These are phyloP conservation scores for Pterula multifida DNA, from an alignment of 1,284 basidiomycete species.

Conservation along the genomic window DNA sequence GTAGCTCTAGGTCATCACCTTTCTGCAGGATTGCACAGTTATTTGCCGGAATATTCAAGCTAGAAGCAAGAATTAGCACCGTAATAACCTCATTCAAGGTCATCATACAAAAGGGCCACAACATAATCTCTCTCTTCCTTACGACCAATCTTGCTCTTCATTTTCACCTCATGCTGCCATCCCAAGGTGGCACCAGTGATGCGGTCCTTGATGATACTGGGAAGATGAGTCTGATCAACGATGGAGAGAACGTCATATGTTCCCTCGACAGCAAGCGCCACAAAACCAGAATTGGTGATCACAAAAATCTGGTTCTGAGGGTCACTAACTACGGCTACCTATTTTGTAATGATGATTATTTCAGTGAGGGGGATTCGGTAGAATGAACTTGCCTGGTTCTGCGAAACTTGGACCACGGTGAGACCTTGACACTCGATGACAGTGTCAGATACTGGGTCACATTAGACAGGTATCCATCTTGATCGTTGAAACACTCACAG, in stretches of 20 bases:
- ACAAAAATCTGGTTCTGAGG: slow-evolving; percentile 75
- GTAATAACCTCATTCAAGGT: neutral
- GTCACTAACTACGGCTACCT: slow-evolving; percentile 67
- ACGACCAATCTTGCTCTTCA: slow-evolving; percentile 42
- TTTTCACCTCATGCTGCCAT: slow-evolving; percentile 62
- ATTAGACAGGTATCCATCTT: neutral
- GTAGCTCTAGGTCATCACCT: slow-evolving; percentile 65
- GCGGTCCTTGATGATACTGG: slow-evolving; percentile 43
- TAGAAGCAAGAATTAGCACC: slow-evolving; percentile 15
- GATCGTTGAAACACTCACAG: slow-evolving; percentile 28
- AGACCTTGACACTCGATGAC: slow-evolving; percentile 68
- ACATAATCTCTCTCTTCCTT: slow-evolving; percentile 46
- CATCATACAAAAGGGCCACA: slow-evolving; percentile 59
- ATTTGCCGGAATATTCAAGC: slow-evolving; percentile 70
- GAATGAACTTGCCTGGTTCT: slow-evolving; percentile 39
- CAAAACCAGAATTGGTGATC: slow-evolving; percentile 66
- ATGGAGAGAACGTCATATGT: slow-evolving; percentile 66
- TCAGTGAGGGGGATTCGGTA: neutral
- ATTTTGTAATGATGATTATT: slow-evolving; percentile 8
- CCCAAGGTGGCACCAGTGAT: slow-evolving; percentile 50
- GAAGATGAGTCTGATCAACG: slow-evolving; percentile 70
- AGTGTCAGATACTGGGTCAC: slow-evolving; percentile 53
- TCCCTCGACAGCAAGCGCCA: slow-evolving; percentile 63
- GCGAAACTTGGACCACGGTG: slow-evolving; percentile 69
- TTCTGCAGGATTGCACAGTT: slow-evolving; percentile 74